Evolutionary conservation across 139 green algal genomes (phyloP).

Genomic region (Chlorella sp.): DNA sequence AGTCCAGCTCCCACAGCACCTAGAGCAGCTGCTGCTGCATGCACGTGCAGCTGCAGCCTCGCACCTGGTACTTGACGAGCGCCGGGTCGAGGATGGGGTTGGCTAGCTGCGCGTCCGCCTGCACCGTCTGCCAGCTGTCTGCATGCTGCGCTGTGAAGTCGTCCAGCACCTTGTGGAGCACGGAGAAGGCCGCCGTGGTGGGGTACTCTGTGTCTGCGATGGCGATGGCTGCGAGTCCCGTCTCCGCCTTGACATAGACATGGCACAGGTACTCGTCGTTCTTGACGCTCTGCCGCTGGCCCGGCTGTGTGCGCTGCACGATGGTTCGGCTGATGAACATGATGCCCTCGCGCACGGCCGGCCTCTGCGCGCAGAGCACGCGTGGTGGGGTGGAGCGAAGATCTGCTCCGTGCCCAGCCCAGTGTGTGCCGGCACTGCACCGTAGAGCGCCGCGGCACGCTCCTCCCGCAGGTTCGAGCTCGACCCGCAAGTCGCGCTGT

Average conservation of each 20-base stretch:
- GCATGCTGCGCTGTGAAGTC: slow-evolving; percentile 48
- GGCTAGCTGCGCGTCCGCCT: slow-evolving; percentile 46
- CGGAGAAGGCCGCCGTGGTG: slow-evolving; percentile 84
- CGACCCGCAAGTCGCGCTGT: too few relatives aligned
- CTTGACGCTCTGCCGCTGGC: slow-evolving; percentile 75
- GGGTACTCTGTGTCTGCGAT: slow-evolving; percentile 93
- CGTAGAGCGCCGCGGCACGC: too few relatives aligned
- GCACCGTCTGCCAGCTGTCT: slow-evolving; percentile 60
- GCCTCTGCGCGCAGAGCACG: slow-evolving; percentile 36
- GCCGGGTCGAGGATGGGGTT: slow-evolving; percentile 65
- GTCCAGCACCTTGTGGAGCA: slow-evolving; percentile 68
- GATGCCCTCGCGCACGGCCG: slow-evolving; percentile 87
- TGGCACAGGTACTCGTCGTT: slow-evolving; percentile 95
- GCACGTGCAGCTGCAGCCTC: neutral
- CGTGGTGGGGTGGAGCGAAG: too few relatives aligned
- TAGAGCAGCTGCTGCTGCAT: neutral
- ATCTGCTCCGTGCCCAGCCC: too few relatives aligned
- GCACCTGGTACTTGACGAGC: slow-evolving; percentile 84
- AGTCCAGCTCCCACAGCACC: too few relatives aligned
- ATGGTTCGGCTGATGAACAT: slow-evolving; percentile 91
- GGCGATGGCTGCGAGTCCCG: slow-evolving; percentile 78
- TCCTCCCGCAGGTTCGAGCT: neutral
- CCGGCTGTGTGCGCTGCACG: slow-evolving; percentile 75
- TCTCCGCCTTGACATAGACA: slow-evolving; percentile 73
- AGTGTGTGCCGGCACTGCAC: too few relatives aligned